Evolutionary conservation across 2,329 filamentous ascomycete genomes (phyloP), one percentile per base, ranked within the genome.

Genomic region (Dothistroma septosporum): DNA sequence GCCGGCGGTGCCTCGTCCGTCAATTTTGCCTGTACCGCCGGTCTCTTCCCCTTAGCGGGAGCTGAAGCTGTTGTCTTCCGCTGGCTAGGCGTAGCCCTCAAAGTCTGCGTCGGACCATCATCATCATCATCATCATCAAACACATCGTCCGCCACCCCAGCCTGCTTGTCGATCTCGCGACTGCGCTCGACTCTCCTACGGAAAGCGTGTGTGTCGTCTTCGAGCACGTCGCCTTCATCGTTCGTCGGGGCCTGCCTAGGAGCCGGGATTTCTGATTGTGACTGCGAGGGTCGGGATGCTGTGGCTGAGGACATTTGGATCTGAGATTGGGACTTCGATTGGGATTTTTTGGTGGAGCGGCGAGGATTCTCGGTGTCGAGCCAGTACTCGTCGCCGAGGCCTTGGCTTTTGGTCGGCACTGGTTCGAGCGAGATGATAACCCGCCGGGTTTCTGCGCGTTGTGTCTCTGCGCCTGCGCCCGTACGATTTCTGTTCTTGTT

Each of bases 331-430:
- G 64, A 63, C 56, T 67, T 62, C 44, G 22, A 61, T 58, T 63
- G 60, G 44, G 55, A 61, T 55, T 68, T 65, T n/a, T 58, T 62
- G n/a, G 63, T 62, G n/a, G 63, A 63, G 21, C 58, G 31, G 10
- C 24, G 50, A 33, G 10, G 24, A 21, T 35, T 21, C 28, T 35
- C 61, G n/a, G 53, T 53, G 68, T 59, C 88, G 83, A 89, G 79
- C 87, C 90, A 93, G 76, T 92, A 91, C 50, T 88, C 84, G 55
- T 92, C 88, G 0, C 88, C 88, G 28, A 92, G 83, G 1, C 89
- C 89, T 69, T 87, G 89, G 41, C 85, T 85, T 67, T 90, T 90
- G 53, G 82, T 82, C 69, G 85, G 85, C 22, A 87, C 88, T 73
- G 91, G 87, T 65, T 90, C 85, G 4, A 96, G 77, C 0, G 82